Evolutionary conservation across 2,329 filamentous ascomycete species (phyloP).

Genomic region (Colletotrichum incanum): DNA sequence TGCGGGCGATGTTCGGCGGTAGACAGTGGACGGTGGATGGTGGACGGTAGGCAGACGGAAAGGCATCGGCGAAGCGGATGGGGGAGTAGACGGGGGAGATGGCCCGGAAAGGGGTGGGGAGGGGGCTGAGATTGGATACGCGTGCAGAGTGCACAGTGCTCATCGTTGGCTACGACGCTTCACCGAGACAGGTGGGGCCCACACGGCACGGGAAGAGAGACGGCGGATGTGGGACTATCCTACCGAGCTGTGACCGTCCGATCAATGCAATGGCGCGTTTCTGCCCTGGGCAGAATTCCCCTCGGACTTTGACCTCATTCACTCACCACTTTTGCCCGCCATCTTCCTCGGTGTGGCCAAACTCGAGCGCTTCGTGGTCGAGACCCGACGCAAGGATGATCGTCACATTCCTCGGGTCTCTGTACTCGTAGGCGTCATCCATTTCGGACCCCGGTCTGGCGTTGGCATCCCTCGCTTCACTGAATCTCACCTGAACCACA

Average conservation of each 20-base stretch:
- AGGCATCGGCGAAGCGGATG: background rate
- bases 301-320: background rate
- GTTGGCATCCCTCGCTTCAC: background rate
- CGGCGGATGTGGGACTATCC: slow-evolving; percentile 2
- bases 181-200: background rate
- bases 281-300: slow-evolving; percentile 7
- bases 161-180: background rate
- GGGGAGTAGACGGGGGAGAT: too few relatives aligned
- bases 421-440: background rate
- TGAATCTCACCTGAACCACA: background rate
- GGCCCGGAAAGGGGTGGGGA: too few relatives aligned
- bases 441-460: background rate
- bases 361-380: background rate
- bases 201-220: background rate
- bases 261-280: background rate
- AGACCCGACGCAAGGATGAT: too few relatives aligned
- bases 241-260: background rate
- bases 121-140: too few relatives aligned
- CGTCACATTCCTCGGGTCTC: background rate
- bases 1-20: background rate
- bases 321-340: background rate
- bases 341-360: background rate
- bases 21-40: background rate
- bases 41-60: background rate
- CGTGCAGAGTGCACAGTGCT: background rate